phyloP scores from a whole-genome alignment of 345 rosid species.

The Corchorus capsularis region DNA sequence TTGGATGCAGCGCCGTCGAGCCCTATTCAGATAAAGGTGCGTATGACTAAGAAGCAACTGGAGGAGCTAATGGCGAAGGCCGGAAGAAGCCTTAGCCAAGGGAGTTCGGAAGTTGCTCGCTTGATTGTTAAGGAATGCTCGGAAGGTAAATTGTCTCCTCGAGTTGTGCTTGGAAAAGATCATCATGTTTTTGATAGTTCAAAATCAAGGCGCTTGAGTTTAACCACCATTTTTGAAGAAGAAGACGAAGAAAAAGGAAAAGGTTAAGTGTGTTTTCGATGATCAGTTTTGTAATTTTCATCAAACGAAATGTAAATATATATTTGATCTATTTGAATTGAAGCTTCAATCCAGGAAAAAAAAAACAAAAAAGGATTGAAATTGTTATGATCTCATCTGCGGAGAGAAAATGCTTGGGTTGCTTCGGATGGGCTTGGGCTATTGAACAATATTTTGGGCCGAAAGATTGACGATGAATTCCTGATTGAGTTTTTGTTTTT shows the following conservation, averaged over 20 bases:
- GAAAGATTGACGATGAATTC: not conserved
- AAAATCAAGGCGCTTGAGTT: no score
- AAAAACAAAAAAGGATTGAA: not conserved
- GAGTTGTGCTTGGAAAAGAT: not conserved
- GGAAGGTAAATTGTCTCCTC: not conserved
- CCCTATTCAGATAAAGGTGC: not conserved
- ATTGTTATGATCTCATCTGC: no score
- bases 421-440: no score
- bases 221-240: no score
- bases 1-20: not conserved
- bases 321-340: not conserved
- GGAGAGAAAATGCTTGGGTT: no score
- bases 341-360: not conserved
- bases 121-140: constrained; percentile 8
- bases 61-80: not conserved
- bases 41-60: not conserved
- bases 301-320: not conserved
- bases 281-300: not conserved
- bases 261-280: no score
- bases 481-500: not conserved
- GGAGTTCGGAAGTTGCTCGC: not conserved
- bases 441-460: not conserved
- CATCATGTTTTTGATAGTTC: no score
- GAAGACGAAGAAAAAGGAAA: no score
- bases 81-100: not conserved